These are phyloP conservation scores for Cicer arietinum DNA, from an alignment of 306 rosid genomes.

Conservation along the genomic window DNA sequence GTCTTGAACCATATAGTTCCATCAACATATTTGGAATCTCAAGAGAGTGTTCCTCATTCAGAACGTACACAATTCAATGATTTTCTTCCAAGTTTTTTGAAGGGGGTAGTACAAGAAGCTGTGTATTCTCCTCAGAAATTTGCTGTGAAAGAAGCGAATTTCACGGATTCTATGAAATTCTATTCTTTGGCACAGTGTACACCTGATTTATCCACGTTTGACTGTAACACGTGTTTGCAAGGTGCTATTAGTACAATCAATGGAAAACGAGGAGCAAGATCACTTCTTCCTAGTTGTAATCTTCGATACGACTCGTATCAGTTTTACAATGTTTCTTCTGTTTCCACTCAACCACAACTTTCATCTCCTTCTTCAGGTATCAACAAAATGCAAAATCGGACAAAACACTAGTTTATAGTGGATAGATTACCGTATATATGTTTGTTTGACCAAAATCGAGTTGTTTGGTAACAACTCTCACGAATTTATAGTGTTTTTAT, in stretches of 20 bases:
- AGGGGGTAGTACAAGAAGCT: background rate
- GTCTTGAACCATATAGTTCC: constrained; percentile 45
- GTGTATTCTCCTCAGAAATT: constrained; percentile 40
- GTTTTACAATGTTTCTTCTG: constrained; percentile 44
- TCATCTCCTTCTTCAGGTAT: constrained; percentile 45
- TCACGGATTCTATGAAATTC: constrained; percentile 38
- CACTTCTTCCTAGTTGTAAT: constrained; percentile 49
- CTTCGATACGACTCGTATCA: constrained; percentile 47
- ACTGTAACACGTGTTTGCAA: constrained; percentile 44
- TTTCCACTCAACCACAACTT: constrained; percentile 2
- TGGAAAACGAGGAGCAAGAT: constrained; percentile 45
- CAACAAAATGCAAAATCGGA: background rate
- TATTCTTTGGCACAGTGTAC: constrained; percentile 55
- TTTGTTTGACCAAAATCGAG: no score
- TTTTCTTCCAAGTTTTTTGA: constrained; percentile 34
- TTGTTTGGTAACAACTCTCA: no score
- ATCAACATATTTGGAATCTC: fast-evolving
- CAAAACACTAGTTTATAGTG: no score
- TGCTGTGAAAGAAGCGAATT: constrained; percentile 37
- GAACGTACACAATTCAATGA: constrained; percentile 24
- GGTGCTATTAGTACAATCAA: constrained; percentile 32
- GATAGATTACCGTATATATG: no score
- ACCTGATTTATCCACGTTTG: constrained; percentile 38
- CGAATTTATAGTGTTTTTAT: no score
- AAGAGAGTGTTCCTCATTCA: background rate